These are phyloP conservation scores for Buxus sempervirens DNA, from an alignment of 164 flowering plant species.

Conservation along the genomic window DNA sequence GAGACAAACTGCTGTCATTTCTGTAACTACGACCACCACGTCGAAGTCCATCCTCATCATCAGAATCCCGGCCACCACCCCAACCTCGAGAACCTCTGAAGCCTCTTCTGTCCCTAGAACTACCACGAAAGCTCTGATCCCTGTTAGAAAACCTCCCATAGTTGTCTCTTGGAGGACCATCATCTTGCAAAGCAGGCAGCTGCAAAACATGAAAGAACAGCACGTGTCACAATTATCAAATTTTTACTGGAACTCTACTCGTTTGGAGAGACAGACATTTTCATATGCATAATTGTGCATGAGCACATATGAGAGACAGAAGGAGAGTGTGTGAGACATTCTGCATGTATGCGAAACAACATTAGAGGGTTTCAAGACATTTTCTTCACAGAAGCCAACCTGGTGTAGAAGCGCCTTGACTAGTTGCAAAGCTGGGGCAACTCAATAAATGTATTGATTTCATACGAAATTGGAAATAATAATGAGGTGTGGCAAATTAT, in stretches of 20 bases:
- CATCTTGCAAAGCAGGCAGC: conserved; percentile 98
- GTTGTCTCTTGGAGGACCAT: conserved; percentile 77
- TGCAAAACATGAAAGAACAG: conserved; percentile 26
- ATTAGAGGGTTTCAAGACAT: no score
- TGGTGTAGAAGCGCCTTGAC: neutral
- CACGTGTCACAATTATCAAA: neutral
- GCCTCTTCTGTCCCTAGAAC: conserved; percentile 48
- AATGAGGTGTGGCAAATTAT: neutral
- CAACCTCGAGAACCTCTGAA: conserved; percentile 47
- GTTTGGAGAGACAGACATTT: neutral
- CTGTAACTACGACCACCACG: conserved; percentile 60
- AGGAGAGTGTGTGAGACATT: no score
- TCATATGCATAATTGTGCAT: no score
- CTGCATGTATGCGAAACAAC: no score
- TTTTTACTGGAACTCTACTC: neutral
- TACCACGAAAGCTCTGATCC: conserved; percentile 50
- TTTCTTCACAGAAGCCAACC: neutral
- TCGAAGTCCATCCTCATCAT: conserved; percentile 38
- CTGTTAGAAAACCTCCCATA: conserved; percentile 78
- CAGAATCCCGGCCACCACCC: conserved; percentile 44
- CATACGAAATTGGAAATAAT: neutral
- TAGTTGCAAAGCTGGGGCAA: neutral
- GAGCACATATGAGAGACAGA: no score
- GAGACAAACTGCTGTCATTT: conserved; percentile 44
- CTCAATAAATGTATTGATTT: neutral